Evolutionary conservation across 345 rosid species (phyloP).

Genomic region (Salix udensis): DNA sequence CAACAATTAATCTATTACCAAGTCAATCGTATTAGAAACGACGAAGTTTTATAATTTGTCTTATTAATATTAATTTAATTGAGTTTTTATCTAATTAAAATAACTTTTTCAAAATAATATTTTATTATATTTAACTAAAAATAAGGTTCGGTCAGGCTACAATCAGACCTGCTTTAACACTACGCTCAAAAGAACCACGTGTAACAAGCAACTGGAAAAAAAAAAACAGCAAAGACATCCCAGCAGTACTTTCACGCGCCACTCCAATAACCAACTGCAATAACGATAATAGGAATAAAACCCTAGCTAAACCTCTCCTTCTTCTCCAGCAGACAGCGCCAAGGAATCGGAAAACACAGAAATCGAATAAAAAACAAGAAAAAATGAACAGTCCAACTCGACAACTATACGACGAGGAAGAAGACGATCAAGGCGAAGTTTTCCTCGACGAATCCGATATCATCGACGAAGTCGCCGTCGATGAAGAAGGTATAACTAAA

Average conservation of each 20-base stretch:
- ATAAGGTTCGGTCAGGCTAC: too few species aligned
- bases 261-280: background rate
- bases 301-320: background rate
- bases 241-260: background rate
- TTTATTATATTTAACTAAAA: too few species aligned
- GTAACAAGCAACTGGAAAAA: background rate
- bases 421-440: conserved; percentile 29
- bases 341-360: background rate
- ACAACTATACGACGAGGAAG: conserved; percentile 9
- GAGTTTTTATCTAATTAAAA: too few species aligned
- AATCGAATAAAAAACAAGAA: background rate
- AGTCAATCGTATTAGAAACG: too few species aligned
- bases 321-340: background rate
- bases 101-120: too few species aligned
- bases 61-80: too few species aligned
- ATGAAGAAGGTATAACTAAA: conserved; percentile 61
- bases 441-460: conserved; percentile 77
- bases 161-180: too few species aligned
- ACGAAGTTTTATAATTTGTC: too few species aligned
- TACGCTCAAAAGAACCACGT: too few species aligned
- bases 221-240: background rate
- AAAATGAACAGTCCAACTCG: conserved; percentile 3
- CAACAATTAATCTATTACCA: too few species aligned
- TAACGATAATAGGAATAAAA: background rate
- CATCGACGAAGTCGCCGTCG: conserved; percentile 58